phyloP scores from a whole-genome alignment of 306 rosid species.

The Geum urbanum region DNA sequence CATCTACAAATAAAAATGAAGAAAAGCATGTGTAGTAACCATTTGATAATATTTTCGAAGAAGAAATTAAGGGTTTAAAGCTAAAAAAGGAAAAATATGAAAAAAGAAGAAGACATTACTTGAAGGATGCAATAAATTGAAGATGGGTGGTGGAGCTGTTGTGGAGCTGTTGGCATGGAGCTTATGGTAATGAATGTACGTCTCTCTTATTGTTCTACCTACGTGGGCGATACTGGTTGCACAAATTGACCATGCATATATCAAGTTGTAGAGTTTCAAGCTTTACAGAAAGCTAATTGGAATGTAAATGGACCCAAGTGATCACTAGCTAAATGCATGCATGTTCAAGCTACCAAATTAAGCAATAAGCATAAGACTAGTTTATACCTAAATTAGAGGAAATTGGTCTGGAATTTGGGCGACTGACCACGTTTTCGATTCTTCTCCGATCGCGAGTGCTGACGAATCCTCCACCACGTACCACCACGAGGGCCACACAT shows the following conservation, averaged over 20 bases:
- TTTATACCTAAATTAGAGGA: neutral
- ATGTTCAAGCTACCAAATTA: neutral
- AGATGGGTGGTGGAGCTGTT: too few relatives aligned
- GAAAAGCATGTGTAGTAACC: too few relatives aligned
- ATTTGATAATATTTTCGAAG: too few relatives aligned
- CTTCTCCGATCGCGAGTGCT: slow-evolving; percentile 4
- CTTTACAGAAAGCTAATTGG: neutral
- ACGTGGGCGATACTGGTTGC: too few relatives aligned
- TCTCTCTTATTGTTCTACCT: too few relatives aligned
- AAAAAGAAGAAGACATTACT: too few relatives aligned
- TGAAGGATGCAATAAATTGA: too few relatives aligned
- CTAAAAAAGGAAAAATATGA: too few relatives aligned
- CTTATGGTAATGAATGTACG: too few relatives aligned
- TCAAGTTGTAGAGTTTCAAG: neutral
- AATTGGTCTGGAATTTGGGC: neutral
- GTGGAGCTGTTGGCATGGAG: too few relatives aligned
- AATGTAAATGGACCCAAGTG: slow-evolving; percentile 7
- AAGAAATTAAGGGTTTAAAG: too few relatives aligned
- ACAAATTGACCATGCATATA: neutral
- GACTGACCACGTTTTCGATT: slow-evolving; percentile 1
- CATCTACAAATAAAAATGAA: too few relatives aligned
- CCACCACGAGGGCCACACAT: neutral
- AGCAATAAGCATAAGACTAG: neutral
- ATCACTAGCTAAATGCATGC: neutral
- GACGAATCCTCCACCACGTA: neutral